Base-by-base conservation (phyloP, 768 basidiomycete genomes). In the Scleroderma bovista region DNA sequence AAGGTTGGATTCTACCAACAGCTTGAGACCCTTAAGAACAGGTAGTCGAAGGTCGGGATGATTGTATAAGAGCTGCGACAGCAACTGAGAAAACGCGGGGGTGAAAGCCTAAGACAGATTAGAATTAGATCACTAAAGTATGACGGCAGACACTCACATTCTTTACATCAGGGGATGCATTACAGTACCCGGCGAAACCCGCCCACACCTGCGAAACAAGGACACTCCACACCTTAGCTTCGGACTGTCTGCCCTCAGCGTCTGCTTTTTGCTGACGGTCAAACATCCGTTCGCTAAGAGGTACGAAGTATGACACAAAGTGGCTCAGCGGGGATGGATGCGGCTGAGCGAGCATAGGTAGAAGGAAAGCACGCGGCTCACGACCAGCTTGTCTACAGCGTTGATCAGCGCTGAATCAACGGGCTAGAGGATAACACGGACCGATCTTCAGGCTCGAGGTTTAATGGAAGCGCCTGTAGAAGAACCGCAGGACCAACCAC, bases 161-260 rank as follows among this genome's bases (percentile, higher is more conserved):
- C 57, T 77, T 72, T 36, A 96, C 69, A 65, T 97, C 89, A n/a
- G 74, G 60, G 12, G 88, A 76, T 22, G 82, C 82, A 63, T 85
- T 82, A 65, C 93, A 95, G 70, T 98, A 99, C 2, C 93, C 93
- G 6, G 83, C 81, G 36, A 98, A 77, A 22, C 94, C 90, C 22
- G 81, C 75, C 96, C 96, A 99, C 17, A 95, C 81, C 66, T 99
- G 96, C 10, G 86, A 84, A 20, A 97, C 83, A 40, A 98, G 77
- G 11, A 95, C 93, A 55, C 82, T 88, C 91, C 93, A 99, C 33
- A 98, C 84, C 68, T 98, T 99, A 13, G 87, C 88, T 67, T 98
- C 93, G 0, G 88, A 83, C 45, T 77, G 78, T 33, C 83, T 80
- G 12, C 79, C 81, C 48, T 84, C 85, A 7, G 75, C 71, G 55